Evolutionary conservation across 2,329 filamentous ascomycete genomes (phyloP).

Genomic region (Verticillium dahliae): DNA sequence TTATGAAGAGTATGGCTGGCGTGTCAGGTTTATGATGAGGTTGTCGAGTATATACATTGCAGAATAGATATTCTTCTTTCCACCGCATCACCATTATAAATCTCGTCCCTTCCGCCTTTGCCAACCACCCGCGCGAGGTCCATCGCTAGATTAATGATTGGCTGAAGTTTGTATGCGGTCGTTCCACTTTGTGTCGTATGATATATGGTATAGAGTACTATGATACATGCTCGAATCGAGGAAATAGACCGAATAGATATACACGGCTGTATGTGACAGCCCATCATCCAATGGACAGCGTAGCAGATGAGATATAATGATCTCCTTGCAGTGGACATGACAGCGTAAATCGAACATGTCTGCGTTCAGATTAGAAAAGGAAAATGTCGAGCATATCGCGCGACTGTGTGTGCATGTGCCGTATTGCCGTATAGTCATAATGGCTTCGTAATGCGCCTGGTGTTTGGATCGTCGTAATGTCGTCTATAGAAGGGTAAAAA

Average conservation of each 20-base stretch:
- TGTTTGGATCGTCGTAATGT: neutral
- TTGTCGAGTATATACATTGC: neutral
- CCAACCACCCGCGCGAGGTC: too few species aligned
- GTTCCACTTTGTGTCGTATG: too few species aligned
- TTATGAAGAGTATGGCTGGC: too few species aligned
- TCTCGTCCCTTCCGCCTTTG: neutral
- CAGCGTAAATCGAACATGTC: neutral
- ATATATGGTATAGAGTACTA: too few species aligned
- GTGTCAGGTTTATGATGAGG: too few species aligned
- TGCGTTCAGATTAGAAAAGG: neutral
- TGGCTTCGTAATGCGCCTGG: neutral
- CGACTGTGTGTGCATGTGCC: neutral
- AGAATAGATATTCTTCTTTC: neutral
- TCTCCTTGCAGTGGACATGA: neutral
- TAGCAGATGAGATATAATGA: neutral
- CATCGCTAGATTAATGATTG: too few species aligned
- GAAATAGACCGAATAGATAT: neutral
- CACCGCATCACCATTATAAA: neutral
- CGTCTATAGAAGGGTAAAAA: neutral
- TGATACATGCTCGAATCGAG: too few species aligned
- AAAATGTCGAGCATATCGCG: neutral
- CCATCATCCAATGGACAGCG: neutral
- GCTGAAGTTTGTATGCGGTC: too few species aligned
- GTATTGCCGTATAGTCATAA: neutral
- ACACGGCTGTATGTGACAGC: neutral